Percentiles rank a stretch among this genome's conserved stretches.
These are phyloP conservation scores for Myxozyma kluyveri DNA, from an alignment of 805 yeast species.

Conservation along the genomic window DNA sequence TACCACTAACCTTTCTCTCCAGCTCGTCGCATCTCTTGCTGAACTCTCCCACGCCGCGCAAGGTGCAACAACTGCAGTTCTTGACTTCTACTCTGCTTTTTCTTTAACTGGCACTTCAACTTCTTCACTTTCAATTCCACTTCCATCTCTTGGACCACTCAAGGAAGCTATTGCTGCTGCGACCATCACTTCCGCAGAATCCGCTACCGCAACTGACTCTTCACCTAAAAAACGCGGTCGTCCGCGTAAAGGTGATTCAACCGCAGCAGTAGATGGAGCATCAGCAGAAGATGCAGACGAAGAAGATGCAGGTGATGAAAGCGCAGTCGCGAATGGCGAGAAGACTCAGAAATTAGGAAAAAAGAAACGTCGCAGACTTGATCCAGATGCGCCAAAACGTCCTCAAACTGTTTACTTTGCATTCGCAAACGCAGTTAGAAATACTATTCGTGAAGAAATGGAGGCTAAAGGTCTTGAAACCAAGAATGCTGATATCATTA, in stretches of 20 bases:
- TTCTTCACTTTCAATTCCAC: conserved; percentile 30
- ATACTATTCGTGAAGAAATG: conserved; percentile 67
- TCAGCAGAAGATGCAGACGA: conserved; percentile 23
- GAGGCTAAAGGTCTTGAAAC: conserved; percentile 53
- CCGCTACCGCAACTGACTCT: conserved; percentile 11
- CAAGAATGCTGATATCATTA: conserved; percentile 70
- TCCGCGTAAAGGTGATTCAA: neutral
- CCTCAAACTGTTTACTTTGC: conserved; percentile 86
- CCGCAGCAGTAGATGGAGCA: conserved; percentile 13
- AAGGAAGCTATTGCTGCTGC: conserved; percentile 16
- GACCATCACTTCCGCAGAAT: conserved; percentile 4
- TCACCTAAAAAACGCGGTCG: conserved; percentile 1
- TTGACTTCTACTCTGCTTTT: conserved; percentile 23
- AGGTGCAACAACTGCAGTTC: conserved; percentile 26
- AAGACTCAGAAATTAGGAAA: conserved; percentile 30
- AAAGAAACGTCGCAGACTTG: conserved; percentile 58
- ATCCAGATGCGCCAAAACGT: conserved; percentile 94
- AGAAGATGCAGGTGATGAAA: conserved; percentile 30
- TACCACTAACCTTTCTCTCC: neutral
- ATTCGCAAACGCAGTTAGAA: conserved; percentile 72
- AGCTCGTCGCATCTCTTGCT: conserved; percentile 30
- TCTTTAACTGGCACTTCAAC: conserved; percentile 37
- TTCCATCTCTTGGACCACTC: neutral
- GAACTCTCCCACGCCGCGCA: conserved; percentile 27
- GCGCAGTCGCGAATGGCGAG: conserved; percentile 34